These are phyloP conservation scores for Euphorbia schlechtendalii DNA, from an alignment of 441 rosid genomes.

Conservation along the genomic window DNA sequence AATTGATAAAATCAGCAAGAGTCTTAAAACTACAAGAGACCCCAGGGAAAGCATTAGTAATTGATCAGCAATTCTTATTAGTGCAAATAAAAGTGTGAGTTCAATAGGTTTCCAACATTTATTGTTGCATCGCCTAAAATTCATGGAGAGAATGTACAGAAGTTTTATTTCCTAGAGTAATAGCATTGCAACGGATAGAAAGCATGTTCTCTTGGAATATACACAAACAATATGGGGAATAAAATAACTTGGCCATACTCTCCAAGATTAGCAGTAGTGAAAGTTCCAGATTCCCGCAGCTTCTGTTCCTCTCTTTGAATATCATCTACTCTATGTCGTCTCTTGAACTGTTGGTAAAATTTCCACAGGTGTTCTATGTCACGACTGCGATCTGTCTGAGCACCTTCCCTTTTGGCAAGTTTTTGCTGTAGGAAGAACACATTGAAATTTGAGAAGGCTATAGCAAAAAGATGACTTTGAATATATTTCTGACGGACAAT, in stretches of 20 bases:
- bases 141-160: background rate
- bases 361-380: constrained; percentile 85
- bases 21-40: background rate
- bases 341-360: constrained; percentile 73
- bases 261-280: constrained; percentile 64
- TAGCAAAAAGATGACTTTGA: too few relatives aligned
- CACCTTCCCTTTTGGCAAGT: constrained; percentile 84
- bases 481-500: background rate
- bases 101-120: background rate
- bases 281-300: constrained; percentile 80
- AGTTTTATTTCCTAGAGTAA: background rate
- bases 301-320: constrained; percentile 79
- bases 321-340: constrained; percentile 80
- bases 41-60: background rate
- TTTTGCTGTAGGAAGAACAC: constrained; percentile 73
- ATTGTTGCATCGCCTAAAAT: background rate
- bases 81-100: background rate
- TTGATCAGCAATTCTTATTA: background rate
- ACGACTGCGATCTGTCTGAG: constrained; percentile 70
- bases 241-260: constrained; percentile 49
- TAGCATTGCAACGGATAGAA: background rate
- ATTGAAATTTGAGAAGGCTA: constrained; percentile 16
- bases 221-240: background rate
- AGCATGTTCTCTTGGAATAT: background rate
- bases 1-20: background rate